These are phyloP conservation scores for Beauveria varroae DNA, from an alignment of 2,329 filamentous ascomycete genomes.

Conservation along the genomic window DNA sequence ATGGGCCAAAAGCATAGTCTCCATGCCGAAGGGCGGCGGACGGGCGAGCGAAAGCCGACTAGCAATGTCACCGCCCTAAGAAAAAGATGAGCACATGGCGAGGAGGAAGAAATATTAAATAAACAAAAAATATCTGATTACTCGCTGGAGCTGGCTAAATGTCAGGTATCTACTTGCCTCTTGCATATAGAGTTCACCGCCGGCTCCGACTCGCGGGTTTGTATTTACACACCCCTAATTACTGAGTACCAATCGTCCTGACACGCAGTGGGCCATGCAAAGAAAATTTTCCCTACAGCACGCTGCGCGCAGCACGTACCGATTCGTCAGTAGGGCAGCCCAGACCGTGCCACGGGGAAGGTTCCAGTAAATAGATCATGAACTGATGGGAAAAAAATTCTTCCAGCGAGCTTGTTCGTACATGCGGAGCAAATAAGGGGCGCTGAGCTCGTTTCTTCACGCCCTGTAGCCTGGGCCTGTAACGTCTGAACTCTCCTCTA, in stretches of 20 bases:
- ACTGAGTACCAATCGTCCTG: no score
- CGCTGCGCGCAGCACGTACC: no score
- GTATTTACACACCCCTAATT: no score
- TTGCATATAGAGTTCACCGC: not conserved
- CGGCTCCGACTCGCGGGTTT: no score
- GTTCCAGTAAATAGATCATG: no score
- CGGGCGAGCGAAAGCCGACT: constrained; percentile 1
- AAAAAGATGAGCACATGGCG: not conserved
- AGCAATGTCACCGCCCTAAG: not conserved
- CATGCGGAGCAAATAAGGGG: no score
- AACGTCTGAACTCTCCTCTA: not conserved
- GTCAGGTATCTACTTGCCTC: no score
- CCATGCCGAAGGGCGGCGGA: not conserved
- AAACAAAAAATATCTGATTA: not conserved
- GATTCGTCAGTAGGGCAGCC: no score
- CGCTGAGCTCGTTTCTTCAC: not conserved
- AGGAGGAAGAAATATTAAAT: not conserved
- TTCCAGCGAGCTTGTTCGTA: not conserved
- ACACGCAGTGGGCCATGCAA: not conserved
- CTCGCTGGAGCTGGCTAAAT: not conserved
- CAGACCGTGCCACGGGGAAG: no score
- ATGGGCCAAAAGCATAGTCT: not conserved
- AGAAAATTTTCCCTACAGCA: not conserved
- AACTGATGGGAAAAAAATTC: not conserved
- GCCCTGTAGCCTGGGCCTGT: not conserved